Percentiles rank a stretch among this genome's conserved stretches.
Conservation (phyloP, 768 basidiomycete genomes). For the Boletus huronensis region DNA sequence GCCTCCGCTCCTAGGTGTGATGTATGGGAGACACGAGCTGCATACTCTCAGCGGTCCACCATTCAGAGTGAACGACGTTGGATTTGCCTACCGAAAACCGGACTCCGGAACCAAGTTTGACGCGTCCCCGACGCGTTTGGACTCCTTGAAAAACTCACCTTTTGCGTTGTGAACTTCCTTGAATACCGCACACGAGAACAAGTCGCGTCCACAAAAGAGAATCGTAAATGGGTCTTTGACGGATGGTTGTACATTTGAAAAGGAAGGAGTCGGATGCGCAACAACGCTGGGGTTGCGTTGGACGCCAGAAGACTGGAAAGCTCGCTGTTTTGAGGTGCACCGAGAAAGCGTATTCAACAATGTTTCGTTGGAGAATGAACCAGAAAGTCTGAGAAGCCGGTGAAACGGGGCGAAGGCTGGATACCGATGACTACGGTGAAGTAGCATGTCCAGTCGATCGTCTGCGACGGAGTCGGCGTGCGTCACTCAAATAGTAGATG, state of each 20-base stretch:
- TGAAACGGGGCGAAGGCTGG: not conserved
- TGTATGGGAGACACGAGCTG: not conserved
- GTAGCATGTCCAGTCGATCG: constrained; percentile 4
- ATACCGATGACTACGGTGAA: not conserved
- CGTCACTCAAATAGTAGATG: not conserved
- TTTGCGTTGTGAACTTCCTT: constrained; percentile 55
- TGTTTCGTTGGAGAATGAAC: not conserved
- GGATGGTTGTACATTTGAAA: not conserved
- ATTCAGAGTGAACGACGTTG: not conserved
- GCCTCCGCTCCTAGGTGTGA: not conserved
- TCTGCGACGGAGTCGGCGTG: not conserved
- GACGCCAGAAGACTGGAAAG: not conserved
- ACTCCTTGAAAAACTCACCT: constrained; percentile 43
- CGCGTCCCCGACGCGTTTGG: not conserved
- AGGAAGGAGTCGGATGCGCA: not conserved
- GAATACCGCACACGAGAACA: constrained; percentile 78
- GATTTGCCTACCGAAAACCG: not conserved
- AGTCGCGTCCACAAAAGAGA: constrained; percentile 85
- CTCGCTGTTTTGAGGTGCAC: not conserved
- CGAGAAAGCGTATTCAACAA: not conserved
- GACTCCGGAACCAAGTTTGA: not conserved
- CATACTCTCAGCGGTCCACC: not conserved
- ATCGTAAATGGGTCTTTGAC: constrained; percentile 54
- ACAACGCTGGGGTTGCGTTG: not conserved
- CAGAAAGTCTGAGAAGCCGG: not conserved